Conservation (phyloP, 805 yeast genomes). For the Wickerhamiella azymoides region DNA sequence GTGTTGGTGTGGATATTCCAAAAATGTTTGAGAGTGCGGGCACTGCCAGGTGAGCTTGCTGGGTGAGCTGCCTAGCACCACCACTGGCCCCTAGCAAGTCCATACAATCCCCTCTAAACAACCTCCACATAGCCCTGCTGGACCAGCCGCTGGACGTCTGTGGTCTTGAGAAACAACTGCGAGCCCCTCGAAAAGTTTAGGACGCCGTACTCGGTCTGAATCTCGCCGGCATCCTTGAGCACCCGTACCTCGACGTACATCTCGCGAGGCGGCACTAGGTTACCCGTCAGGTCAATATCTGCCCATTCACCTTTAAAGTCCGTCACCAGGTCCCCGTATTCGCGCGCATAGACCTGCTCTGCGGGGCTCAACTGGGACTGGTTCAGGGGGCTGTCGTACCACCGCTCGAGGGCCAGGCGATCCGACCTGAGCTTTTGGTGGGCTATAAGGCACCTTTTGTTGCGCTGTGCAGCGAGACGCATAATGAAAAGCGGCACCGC, state of each 20-base stretch:
- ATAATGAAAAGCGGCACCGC: constrained; percentile 40
- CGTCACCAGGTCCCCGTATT: constrained; percentile 55
- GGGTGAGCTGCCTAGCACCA: too few relatives aligned
- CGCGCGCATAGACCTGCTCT: constrained; percentile 66
- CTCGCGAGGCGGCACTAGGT: constrained; percentile 80
- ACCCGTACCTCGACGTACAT: constrained; percentile 91
- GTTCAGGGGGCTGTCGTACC: constrained; percentile 34
- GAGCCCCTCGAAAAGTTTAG: constrained; percentile 86
- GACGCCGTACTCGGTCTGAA: constrained; percentile 89
- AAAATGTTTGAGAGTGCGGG: too few relatives aligned
- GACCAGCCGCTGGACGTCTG: constrained; percentile 85
- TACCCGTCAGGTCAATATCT: constrained; percentile 77
- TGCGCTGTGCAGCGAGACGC: constrained; percentile 65
- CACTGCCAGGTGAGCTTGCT: too few relatives aligned
- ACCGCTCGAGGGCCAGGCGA: constrained; percentile 49
- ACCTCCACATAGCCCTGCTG: constrained; percentile 89
- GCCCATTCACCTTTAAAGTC: constrained; percentile 67
- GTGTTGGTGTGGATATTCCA: too few relatives aligned
- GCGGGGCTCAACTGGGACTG: constrained; percentile 47
- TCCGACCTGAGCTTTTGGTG: constrained; percentile 63
- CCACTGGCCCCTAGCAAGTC: too few relatives aligned
- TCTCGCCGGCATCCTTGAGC: constrained; percentile 87
- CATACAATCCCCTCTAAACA: constrained; percentile 27
- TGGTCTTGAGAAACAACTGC: constrained; percentile 84
- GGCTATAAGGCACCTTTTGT: constrained; percentile 79